These are phyloP conservation scores for Oxyria digyna DNA, from an alignment of 148 eudicot genomes.

Conservation along the genomic window DNA sequence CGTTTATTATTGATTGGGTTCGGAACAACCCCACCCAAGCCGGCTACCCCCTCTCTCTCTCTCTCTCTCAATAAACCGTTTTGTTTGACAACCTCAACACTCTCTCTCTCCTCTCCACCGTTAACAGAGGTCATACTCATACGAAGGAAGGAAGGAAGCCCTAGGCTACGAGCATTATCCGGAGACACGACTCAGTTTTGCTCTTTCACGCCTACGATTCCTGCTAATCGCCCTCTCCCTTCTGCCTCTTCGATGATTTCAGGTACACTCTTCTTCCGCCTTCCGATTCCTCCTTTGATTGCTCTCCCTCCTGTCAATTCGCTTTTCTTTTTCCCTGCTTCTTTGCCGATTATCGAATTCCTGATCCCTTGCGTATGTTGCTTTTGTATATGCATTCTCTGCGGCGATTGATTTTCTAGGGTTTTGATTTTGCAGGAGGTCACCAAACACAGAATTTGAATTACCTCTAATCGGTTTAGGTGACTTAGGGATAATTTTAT, in stretches of 20 bases:
- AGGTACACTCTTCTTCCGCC: background rate
- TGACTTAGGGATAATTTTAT: background rate
- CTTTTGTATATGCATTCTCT: background rate
- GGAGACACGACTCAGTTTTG: background rate
- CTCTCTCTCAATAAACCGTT: background rate
- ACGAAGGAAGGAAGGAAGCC: slow-evolving; percentile 1
- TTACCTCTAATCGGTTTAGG: background rate
- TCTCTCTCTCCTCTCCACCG: background rate
- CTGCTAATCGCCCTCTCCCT: background rate
- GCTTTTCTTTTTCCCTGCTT: background rate
- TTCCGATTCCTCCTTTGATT: too few relatives aligned
- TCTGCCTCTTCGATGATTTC: background rate
- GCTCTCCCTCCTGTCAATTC: too few relatives aligned
- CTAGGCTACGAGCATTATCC: slow-evolving; percentile 1
- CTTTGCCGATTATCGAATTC: background rate
- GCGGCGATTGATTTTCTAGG: background rate
- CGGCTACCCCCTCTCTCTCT: too few relatives aligned
- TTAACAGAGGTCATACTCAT: background rate
- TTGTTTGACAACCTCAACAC: background rate
- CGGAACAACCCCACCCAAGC: background rate
- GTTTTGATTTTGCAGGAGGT: slow-evolving; percentile 1
- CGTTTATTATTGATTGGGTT: too few relatives aligned
- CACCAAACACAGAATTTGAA: background rate
- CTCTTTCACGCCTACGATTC: background rate
- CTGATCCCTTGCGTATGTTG: background rate